Conservation (phyloP, 176 grass and related monocot species). For the Juncus effusus region DNA sequence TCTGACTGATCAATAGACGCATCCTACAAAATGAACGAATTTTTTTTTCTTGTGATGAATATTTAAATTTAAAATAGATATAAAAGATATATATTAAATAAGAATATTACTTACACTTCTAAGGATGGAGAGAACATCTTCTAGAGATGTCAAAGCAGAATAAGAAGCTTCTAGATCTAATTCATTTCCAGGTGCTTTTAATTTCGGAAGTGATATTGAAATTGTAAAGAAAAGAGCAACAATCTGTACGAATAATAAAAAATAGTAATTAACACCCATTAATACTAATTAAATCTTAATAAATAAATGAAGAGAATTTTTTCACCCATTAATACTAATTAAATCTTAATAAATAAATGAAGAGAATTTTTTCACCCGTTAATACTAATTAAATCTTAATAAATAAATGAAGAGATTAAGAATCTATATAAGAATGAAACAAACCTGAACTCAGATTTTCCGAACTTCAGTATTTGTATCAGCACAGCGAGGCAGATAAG, state of each 20-base stretch:
- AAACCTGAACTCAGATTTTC: conserved; percentile 83
- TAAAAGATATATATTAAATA: conserved; percentile 29
- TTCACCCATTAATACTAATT: conserved; percentile 19
- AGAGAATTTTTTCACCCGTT: not conserved
- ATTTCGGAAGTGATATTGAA: conserved; percentile 88
- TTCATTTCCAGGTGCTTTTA: conserved; percentile 55
- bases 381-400: not conserved
- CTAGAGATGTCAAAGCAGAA: conserved; percentile 77
- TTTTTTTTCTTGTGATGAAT: not conserved
- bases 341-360: not conserved
- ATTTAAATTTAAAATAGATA: conserved; percentile 6
- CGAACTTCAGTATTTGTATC: conserved; percentile 73
- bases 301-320: not conserved
- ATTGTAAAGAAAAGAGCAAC: conserved; percentile 89
- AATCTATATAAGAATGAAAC: conserved; percentile 10
- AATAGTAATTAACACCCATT: not conserved
- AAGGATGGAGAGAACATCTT: conserved; percentile 82
- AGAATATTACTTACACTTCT: conserved; percentile 60
- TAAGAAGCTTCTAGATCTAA: conserved; percentile 93
- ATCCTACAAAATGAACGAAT: conserved; percentile 43
- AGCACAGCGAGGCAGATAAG: conserved; percentile 86
- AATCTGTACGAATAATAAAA: conserved; percentile 37
- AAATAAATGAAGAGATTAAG: conserved; percentile 4
- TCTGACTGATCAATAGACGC: conserved; percentile 85
- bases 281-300: not conserved